These are phyloP conservation scores for Oryza officinalis DNA, from an alignment of 176 grass and related monocot genomes.

Conservation along the genomic window DNA sequence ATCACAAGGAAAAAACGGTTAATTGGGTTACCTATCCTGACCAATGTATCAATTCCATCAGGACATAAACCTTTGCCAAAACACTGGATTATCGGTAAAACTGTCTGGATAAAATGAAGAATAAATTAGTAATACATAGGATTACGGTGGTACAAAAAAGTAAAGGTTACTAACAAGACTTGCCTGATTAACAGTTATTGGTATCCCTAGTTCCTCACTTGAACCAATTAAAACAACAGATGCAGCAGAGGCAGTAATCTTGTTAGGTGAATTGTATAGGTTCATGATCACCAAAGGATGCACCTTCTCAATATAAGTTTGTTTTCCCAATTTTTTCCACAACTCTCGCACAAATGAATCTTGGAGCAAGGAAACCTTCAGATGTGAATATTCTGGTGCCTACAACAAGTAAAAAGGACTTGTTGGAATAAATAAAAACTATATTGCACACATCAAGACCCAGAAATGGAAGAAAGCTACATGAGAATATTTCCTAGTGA, in stretches of 20 bases:
- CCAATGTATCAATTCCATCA: conserved; percentile 86
- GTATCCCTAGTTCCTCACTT: conserved; percentile 93
- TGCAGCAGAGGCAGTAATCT: conserved; percentile 71
- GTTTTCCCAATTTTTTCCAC: conserved; percentile 92
- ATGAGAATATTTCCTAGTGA: conserved; percentile 25
- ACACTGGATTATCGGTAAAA: conserved; percentile 80
- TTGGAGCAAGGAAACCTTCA: conserved; percentile 92
- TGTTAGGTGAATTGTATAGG: conserved; percentile 75
- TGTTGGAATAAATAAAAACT: conserved; percentile 33
- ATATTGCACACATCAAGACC: conserved; percentile 28
- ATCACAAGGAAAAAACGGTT: conserved; percentile 25
- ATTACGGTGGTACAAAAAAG: neutral
- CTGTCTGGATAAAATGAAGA: conserved; percentile 60
- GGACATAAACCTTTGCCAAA: conserved; percentile 90
- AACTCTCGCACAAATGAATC: conserved; percentile 87
- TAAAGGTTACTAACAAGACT: conserved; percentile 31
- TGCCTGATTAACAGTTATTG: conserved; percentile 90
- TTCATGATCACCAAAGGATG: conserved; percentile 81
- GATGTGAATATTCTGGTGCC: conserved; percentile 77
- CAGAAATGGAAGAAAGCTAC: conserved; percentile 36
- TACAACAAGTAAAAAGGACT: conserved; percentile 45
- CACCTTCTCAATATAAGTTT: conserved; percentile 76
- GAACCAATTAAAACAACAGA: conserved; percentile 88
- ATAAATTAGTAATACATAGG: conserved; percentile 35
- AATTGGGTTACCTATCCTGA: conserved; percentile 85